Conservation (phyloP, 805 yeast species). For the Wickerhamomyces sydowiorum region DNA sequence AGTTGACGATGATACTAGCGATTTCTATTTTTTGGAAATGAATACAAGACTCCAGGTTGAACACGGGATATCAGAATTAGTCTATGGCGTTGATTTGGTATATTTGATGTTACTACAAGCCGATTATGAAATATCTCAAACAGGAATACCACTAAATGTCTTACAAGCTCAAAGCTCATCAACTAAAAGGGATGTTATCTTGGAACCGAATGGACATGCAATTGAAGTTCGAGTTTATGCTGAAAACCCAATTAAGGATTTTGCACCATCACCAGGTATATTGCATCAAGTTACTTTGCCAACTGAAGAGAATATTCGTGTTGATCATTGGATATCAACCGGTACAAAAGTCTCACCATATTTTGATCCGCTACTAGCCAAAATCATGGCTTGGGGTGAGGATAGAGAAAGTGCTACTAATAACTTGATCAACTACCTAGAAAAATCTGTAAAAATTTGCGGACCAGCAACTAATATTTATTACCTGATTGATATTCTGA, state of each 20-base stretch:
- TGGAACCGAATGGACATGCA: slow-evolving; percentile 23
- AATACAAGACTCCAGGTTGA: slow-evolving; percentile 26
- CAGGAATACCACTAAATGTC: slow-evolving; percentile 2
- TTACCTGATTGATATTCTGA: slow-evolving; percentile 17
- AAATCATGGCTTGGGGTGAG: slow-evolving; percentile 23
- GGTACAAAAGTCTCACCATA: slow-evolving; percentile 24
- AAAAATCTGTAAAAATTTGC: slow-evolving; percentile 14
- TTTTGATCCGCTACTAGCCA: slow-evolving; percentile 26
- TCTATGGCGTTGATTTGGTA: slow-evolving; percentile 21
- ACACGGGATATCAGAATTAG: slow-evolving; percentile 24
- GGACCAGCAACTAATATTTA: slow-evolving; percentile 25
- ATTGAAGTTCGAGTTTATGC: slow-evolving; percentile 25
- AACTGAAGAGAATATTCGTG: slow-evolving; percentile 8
- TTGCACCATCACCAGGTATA: slow-evolving; percentile 25
- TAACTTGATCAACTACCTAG: slow-evolving; percentile 17
- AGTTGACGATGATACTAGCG: slow-evolving; percentile 22
- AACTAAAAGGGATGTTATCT: slow-evolving; percentile 7
- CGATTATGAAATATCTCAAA: slow-evolving; percentile 16
- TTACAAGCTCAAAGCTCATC: slow-evolving; percentile 5
- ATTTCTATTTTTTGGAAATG: slow-evolving; percentile 23
- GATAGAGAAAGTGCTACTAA: slow-evolving; percentile 13
- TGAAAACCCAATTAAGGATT: slow-evolving; percentile 22
- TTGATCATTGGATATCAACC: slow-evolving; percentile 24
- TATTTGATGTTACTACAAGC: slow-evolving; percentile 22
- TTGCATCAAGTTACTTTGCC: slow-evolving; percentile 19